A percentile compares a stretch with the other conserved stretches of the same genome.
phyloP scores from a whole-genome alignment of 495 filamentous ascomycete species.

The Penicillium steckii region DNA sequence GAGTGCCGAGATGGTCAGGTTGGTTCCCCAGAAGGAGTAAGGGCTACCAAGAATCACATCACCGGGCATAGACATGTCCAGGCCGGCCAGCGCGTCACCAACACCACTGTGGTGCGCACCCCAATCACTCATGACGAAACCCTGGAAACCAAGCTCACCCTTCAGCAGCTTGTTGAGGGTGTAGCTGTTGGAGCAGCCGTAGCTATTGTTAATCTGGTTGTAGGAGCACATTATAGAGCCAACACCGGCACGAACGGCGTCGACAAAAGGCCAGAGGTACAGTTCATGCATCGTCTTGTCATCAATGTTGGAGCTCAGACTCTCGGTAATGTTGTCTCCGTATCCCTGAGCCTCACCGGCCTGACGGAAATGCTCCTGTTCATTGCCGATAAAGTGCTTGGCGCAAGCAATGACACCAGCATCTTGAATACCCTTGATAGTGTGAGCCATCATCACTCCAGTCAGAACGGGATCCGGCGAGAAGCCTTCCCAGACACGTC shows the following conservation, averaged over 20 bases:
- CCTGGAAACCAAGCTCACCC: constrained; percentile 90
- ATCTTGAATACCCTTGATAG: constrained; percentile 80
- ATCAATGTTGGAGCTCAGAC: constrained; percentile 79
- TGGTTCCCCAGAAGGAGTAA: constrained; percentile 78
- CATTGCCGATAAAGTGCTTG: constrained; percentile 79
- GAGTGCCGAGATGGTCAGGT: constrained; percentile 79
- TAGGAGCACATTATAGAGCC: constrained; percentile 94
- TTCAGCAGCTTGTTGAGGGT: constrained; percentile 82
- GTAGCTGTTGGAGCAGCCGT: constrained; percentile 69
- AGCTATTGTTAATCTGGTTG: constrained; percentile 78
- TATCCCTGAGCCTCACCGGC: constrained; percentile 58
- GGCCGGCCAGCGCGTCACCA: constrained; percentile 71
- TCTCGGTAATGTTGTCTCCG: constrained; percentile 63
- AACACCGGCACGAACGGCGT: constrained; percentile 71
- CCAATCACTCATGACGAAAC: constrained; percentile 92
- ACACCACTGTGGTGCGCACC: constrained; percentile 84
- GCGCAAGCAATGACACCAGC: constrained; percentile 78
- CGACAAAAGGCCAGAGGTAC: constrained; percentile 87
- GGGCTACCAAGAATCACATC: constrained; percentile 74
- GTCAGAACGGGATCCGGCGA: constrained; percentile 76
- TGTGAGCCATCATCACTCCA: constrained; percentile 68
- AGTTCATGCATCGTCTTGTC: constrained; percentile 94
- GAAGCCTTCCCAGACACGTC: constrained; percentile 81
- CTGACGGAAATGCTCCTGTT: constrained; percentile 82
- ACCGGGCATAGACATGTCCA: constrained; percentile 97